Percentiles rank a stretch among this genome's conserved stretches.
Conservation (phyloP, 2,329 filamentous ascomycete genomes). For the Trichoderma sp. region DNA sequence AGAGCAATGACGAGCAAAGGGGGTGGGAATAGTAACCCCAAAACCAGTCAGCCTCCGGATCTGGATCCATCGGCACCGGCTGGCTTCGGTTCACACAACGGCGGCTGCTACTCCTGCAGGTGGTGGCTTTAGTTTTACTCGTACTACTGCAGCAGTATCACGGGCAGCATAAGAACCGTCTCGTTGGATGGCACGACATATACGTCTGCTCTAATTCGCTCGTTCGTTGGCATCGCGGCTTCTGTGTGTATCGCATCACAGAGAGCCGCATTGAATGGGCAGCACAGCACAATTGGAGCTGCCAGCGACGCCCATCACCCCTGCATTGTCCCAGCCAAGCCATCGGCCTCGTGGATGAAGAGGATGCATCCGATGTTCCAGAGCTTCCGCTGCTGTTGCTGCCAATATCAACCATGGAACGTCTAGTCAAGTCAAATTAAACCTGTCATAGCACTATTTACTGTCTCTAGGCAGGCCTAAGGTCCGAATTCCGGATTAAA, state of each 20-base stretch:
- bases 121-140: not conserved
- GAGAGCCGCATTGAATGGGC: not conserved
- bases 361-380: conserved; percentile 18
- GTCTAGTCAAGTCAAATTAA: not conserved
- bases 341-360: not conserved
- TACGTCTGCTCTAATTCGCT: conserved; percentile 1
- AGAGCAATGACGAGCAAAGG: not conserved
- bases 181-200: not conserved
- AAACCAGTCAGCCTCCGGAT: conserved; percentile 12
- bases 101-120: not conserved
- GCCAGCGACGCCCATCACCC: not conserved
- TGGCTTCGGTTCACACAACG: conserved; percentile 29
- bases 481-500: not conserved
- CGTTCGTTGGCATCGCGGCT: conserved; percentile 8
- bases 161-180: not conserved
- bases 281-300: not conserved
- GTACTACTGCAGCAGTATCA: not conserved
- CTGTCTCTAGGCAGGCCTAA: not conserved
- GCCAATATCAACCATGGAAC: not conserved
- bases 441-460: not conserved
- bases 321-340: not conserved
- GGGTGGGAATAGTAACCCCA: conserved; percentile 20
- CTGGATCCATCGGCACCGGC: conserved; percentile 21
- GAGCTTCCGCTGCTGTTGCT: not conserved
- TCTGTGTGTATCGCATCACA: not conserved